phyloP scores from a whole-genome alignment of 108 stramenopile species.

The Schizochytrium sp. region DNA sequence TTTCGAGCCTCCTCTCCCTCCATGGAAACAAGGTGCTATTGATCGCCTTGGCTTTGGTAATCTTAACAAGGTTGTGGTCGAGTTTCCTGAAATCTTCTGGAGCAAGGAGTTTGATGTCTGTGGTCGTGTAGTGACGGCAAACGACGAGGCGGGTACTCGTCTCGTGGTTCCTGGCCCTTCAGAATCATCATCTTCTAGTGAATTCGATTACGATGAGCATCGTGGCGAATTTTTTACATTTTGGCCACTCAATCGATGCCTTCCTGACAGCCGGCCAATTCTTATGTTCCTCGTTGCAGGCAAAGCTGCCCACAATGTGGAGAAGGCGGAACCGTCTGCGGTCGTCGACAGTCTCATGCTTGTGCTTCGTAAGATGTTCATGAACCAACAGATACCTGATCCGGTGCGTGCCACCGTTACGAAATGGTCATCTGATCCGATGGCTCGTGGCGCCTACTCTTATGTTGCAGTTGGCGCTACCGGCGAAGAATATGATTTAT shows the following conservation, averaged over 20 bases:
- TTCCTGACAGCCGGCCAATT: constrained; percentile 19
- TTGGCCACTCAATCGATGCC: constrained; percentile 54
- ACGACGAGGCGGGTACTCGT: constrained; percentile 15
- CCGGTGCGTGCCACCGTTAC: constrained; percentile 34
- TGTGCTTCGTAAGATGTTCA: constrained; percentile 32
- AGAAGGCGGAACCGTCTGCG: background rate
- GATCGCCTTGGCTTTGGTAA: constrained; percentile 19
- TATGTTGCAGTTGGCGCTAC: constrained; percentile 56
- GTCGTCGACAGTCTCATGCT: constrained; percentile 52
- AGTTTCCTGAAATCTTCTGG: constrained; percentile 52
- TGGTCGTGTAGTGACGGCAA: constrained; percentile 29
- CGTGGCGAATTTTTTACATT: constrained; percentile 54
- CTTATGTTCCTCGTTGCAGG: constrained; percentile 48
- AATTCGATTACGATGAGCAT: constrained; percentile 27
- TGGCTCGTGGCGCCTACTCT: constrained; percentile 56
- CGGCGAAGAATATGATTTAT: constrained; percentile 22
- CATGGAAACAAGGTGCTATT: constrained; percentile 28
- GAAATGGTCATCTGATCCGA: constrained; percentile 44
- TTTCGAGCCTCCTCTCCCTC: background rate
- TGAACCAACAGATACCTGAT: background rate
- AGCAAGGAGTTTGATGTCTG: constrained; percentile 37
- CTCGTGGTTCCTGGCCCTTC: background rate
- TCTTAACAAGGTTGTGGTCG: constrained; percentile 54
- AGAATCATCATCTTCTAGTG: background rate
- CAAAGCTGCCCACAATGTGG: constrained; percentile 38